Evolutionary conservation across 2,329 filamentous ascomycete genomes (phyloP).

Genomic region (Exserohilum rostratum): DNA sequence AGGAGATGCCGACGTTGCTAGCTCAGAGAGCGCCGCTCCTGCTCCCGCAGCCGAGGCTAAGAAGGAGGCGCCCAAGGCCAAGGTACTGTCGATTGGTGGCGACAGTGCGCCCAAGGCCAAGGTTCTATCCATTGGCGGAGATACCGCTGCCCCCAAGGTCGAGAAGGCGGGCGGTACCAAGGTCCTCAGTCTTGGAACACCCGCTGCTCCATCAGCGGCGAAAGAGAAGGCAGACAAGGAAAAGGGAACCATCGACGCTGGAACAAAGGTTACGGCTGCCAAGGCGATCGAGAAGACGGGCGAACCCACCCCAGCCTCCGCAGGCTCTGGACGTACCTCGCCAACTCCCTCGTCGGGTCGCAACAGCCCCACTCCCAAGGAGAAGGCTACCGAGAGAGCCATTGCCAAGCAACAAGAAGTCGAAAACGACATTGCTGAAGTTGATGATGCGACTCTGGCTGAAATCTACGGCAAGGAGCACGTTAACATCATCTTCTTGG

Average conservation of each 20-base stretch:
- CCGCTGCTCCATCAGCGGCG: slow-evolving; percentile 57
- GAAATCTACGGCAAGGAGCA: slow-evolving; percentile 96
- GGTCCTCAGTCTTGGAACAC: slow-evolving; percentile 75
- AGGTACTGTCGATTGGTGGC: slow-evolving; percentile 68
- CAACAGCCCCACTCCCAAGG: slow-evolving; percentile 72
- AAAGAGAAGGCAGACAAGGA: slow-evolving; percentile 54
- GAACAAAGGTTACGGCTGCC: slow-evolving; percentile 80
- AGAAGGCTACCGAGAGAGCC: slow-evolving; percentile 65
- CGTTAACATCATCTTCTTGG: slow-evolving; percentile 96
- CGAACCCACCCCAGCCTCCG: slow-evolving; percentile 61
- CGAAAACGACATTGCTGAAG: slow-evolving; percentile 76
- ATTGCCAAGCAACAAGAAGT: slow-evolving; percentile 79
- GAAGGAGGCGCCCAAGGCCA: slow-evolving; percentile 59
- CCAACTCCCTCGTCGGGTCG: slow-evolving; percentile 83
- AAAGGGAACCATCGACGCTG: slow-evolving; percentile 64
- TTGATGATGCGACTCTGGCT: slow-evolving; percentile 83
- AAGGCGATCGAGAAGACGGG: slow-evolving; percentile 95
- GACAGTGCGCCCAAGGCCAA: slow-evolving; percentile 63
- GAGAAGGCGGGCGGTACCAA: slow-evolving; percentile 63
- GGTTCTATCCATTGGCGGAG: slow-evolving; percentile 65
- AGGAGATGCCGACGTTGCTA: slow-evolving; percentile 57
- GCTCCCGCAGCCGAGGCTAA: slow-evolving; percentile 49
- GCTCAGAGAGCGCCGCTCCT: slow-evolving; percentile 53
- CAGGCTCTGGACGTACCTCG: slow-evolving; percentile 72
- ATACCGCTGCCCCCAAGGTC: slow-evolving; percentile 60